phyloP scores from a whole-genome alignment of 371 early-diverging fungal species.

The Mortierella sp. region DNA sequence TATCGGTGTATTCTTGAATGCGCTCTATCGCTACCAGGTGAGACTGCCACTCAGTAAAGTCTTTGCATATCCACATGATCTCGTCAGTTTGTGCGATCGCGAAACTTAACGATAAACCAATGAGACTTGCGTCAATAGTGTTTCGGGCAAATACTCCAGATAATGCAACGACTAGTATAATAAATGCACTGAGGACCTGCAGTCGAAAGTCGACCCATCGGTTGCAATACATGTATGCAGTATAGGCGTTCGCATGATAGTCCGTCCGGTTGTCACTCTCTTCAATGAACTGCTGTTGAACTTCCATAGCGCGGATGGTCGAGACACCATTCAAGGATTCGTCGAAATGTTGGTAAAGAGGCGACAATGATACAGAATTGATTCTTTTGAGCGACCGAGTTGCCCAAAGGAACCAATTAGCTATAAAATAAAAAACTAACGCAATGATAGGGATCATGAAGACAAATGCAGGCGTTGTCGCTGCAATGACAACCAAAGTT shows the following conservation, averaged over 20 bases:
- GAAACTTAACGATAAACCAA: conserved; percentile 82
- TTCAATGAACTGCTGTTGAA: conserved; percentile 60
- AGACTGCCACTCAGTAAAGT: conserved; percentile 74
- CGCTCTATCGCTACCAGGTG: conserved; percentile 70
- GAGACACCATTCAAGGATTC: conserved; percentile 80
- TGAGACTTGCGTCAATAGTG: conserved; percentile 76
- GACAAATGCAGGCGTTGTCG: conserved; percentile 63
- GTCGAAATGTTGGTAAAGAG: conserved; percentile 81
- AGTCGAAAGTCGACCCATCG: conserved; percentile 95
- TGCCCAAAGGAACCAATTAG: conserved; percentile 74
- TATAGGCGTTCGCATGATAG: conserved; percentile 84
- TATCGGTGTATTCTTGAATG: conserved; percentile 81
- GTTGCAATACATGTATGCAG: conserved; percentile 83
- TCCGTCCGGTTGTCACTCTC: conserved; percentile 80
- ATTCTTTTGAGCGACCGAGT: conserved; percentile 91
- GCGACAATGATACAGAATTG: conserved; percentile 81
- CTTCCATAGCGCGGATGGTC: conserved; percentile 77
- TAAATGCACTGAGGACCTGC: conserved; percentile 76
- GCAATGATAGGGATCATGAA: conserved; percentile 61
- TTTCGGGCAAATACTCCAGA: conserved; percentile 62
- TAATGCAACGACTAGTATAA: conserved; percentile 70
- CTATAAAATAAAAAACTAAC: conserved; percentile 59
- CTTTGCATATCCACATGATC: conserved; percentile 82
- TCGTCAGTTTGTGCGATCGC: conserved; percentile 67
- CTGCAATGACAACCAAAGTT: conserved; percentile 57